Evolutionary conservation across 2,329 filamentous ascomycete species (phyloP).

Genomic region (Alternaria tenuissima): DNA sequence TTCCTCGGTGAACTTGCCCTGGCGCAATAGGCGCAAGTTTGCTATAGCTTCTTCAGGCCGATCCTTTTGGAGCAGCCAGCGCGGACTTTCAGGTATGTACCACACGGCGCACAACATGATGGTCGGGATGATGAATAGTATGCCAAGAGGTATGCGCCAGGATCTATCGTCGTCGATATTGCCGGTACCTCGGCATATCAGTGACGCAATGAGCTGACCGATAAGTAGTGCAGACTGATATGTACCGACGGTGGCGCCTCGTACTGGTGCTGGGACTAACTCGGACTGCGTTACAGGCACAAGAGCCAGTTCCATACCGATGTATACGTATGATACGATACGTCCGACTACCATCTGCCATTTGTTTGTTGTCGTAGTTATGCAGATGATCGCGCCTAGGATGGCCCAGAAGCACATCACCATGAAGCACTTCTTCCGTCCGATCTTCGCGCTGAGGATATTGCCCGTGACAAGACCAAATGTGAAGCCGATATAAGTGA

Average conservation of each 20-base stretch:
- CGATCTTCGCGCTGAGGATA: neutral
- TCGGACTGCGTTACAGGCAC: constrained; percentile 26
- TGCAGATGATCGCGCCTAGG: constrained; percentile 15
- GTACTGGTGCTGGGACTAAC: constrained; percentile 20
- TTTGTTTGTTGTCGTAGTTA: constrained; percentile 16
- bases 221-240: constrained; percentile 10
- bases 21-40: constrained; percentile 5
- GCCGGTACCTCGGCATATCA: constrained; percentile 12
- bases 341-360: constrained; percentile 22
- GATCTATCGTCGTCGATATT: constrained; percentile 3
- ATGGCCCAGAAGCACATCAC: neutral
- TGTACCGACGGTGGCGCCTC: constrained; percentile 15
- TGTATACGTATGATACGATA: constrained; percentile 22
- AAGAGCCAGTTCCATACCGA: constrained; percentile 30
- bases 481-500: neutral
- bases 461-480: neutral
- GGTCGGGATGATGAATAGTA: constrained; percentile 13
- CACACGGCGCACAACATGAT: constrained; percentile 37
- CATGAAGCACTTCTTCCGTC: neutral
- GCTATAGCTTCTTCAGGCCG: constrained; percentile 55
- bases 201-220: constrained; percentile 10
- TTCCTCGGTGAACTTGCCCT: constrained; percentile 10
- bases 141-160: constrained; percentile 14
- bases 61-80: constrained; percentile 25
- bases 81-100: constrained; percentile 21